These are phyloP conservation scores for Avena insularis DNA, from an alignment of 176 grass and related monocot genomes.

Conservation along the genomic window DNA sequence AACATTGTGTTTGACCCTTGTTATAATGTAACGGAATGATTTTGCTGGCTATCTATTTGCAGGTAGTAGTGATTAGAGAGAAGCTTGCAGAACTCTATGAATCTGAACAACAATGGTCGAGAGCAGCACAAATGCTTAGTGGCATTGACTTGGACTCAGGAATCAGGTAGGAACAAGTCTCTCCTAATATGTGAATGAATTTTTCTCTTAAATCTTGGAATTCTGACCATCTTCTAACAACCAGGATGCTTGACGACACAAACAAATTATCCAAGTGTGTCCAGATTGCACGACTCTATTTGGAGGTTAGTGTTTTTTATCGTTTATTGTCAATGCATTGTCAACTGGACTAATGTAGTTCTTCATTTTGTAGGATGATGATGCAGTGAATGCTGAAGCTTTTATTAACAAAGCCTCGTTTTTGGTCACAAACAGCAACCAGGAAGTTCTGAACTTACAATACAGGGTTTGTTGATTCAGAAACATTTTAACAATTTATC, in stretches of 20 bases:
- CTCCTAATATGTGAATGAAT: background rate
- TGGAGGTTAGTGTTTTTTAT: constrained; percentile 68
- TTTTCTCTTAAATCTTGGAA: background rate
- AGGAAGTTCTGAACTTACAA: constrained; percentile 91
- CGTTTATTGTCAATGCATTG: background rate
- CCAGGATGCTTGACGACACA: constrained; percentile 92
- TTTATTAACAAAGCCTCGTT: constrained; percentile 99
- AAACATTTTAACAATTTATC: background rate
- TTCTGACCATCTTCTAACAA: constrained; percentile 13
- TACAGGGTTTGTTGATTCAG: constrained; percentile 69
- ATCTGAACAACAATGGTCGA: constrained; percentile 96
- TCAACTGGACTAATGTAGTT: constrained; percentile 20
- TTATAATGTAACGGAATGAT: background rate
- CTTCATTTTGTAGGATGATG: constrained; percentile 73
- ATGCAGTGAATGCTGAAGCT: constrained; percentile 92
- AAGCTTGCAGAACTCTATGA: constrained; percentile 97
- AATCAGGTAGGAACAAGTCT: constrained; percentile 69
- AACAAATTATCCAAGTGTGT: constrained; percentile 98
- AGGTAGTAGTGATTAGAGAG: constrained; percentile 97
- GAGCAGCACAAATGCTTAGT: constrained; percentile 96
- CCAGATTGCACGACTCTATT: constrained; percentile 95
- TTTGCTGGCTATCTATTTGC: constrained; percentile 34
- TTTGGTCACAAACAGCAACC: constrained; percentile 84
- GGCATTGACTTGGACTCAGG: constrained; percentile 99
- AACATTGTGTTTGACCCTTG: background rate